Evolutionary conservation across 2,329 filamentous ascomycete genomes (phyloP), one percentile per base, ranked within the genome.

Genomic region (Fusarium pilosicola): DNA sequence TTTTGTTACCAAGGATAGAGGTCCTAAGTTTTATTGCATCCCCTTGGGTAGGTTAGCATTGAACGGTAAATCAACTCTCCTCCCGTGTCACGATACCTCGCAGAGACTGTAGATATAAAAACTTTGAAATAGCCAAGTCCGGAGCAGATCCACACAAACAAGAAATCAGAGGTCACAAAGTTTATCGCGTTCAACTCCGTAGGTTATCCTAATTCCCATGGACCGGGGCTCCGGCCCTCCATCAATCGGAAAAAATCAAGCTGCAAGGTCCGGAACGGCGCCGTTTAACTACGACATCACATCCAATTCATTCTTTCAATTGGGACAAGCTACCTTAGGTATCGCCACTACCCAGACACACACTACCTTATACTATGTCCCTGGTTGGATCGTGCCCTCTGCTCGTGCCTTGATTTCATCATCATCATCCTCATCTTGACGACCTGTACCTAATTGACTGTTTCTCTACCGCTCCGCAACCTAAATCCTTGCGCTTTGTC

Each of bases 191-290:
- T 18, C 15, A n/a, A 34, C 32, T 34, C 32, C 32, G 32, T 34
- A 30, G 20, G 46, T 13, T 65, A 22, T 44, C 42, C 38, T 28
- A 11, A 59, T 49, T 68, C 36, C 72, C 69, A 67, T 52, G 30
- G 44, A 73, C 73, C 62, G 46, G 72, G 73, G 69, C 65, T 32
- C 34, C 58, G 59, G 73, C 69, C 69, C 72, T 75, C 73, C 55
- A 69, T 73, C 65, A 69, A 36, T 60, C 69, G 62, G 62, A 73
- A 73, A 64, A 62, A 70, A 62, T 42, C 42, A 70, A 72, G 62
- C 56, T 66, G 55, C n/a, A 65, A 55, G 48, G 52, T 57, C 62
- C 65, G 59, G 59, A 59, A 70, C 65, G 55, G 59, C 44, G 36
- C 67, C 66, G 52, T 28, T 54, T 62, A 59, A 69, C 52, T 64